These are phyloP conservation scores for Zymoseptoria brevis DNA, from an alignment of 2,329 filamentous ascomycete species.

Conservation along the genomic window DNA sequence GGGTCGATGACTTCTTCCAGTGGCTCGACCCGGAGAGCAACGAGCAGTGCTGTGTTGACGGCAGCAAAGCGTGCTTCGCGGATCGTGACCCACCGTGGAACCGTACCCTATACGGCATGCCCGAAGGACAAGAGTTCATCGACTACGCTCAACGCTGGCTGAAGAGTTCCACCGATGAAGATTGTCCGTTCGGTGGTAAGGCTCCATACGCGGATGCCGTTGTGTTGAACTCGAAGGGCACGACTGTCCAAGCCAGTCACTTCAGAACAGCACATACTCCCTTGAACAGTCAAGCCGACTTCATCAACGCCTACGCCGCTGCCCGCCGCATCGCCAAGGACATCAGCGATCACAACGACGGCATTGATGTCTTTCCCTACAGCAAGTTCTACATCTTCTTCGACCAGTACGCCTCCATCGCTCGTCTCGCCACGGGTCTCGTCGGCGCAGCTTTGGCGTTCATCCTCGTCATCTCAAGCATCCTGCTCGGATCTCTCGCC, in stretches of 20 bases:
- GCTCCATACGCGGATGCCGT: slow-evolving; percentile 82
- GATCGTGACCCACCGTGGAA: slow-evolving; percentile 77
- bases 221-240: slow-evolving; percentile 60
- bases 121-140: slow-evolving; percentile 83
- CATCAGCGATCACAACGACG: slow-evolving; percentile 62
- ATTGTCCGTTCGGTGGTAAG: slow-evolving; percentile 80
- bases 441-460: slow-evolving; percentile 76
- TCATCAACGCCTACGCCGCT: slow-evolving; percentile 82
- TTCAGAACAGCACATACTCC: slow-evolving; percentile 88
- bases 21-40: slow-evolving; percentile 89
- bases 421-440: slow-evolving; percentile 68
- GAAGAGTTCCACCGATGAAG: slow-evolving; percentile 65
- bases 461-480: slow-evolving; percentile 70
- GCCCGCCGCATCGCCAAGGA: slow-evolving; percentile 79
- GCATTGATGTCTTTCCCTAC: slow-evolving; percentile 83
- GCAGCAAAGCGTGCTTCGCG: slow-evolving; percentile 62
- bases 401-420: slow-evolving; percentile 86
- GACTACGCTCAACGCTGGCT: slow-evolving; percentile 80
- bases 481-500: slow-evolving; percentile 73
- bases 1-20: slow-evolving; percentile 93
- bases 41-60: slow-evolving; percentile 57
- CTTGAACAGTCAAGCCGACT: slow-evolving; percentile 79
- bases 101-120: slow-evolving; percentile 82
- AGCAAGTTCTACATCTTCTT: slow-evolving; percentile 99
- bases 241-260: slow-evolving; percentile 71